Evolutionary conservation across 495 filamentous ascomycete genomes (phyloP), one percentile per base, ranked within the genome.

Genomic region (Venustampulla echinocandica): DNA sequence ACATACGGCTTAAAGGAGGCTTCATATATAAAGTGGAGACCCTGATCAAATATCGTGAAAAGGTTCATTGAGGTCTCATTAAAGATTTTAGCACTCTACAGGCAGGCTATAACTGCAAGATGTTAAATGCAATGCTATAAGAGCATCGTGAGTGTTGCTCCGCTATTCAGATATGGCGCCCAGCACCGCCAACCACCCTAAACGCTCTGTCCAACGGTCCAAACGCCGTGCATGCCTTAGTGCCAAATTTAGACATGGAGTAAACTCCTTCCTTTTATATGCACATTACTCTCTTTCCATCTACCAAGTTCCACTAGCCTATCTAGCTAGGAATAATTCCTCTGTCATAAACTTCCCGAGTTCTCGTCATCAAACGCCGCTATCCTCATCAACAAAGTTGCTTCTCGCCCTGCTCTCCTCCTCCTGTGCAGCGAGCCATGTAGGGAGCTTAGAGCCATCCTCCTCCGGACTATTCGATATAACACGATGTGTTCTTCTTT

Each of bases 401-500:
- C 50, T 63, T 28, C 58, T 61, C 3, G 57, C 52, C 25, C 61
- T 49, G 7, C 53, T 57, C 33, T 64, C 61, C 46, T 64, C 60
- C 28, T 65, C 63, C 41, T 61, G 58, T 25, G 62, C 63, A 21
- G 52, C 45, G 5, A 60, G 27, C 62, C 62, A 61, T 28, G 51
- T 53, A 1, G 62, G 54, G 1, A 52, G 32, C 10, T 55, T 28
- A 20, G 27, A 43, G 1, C 54, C 54, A 43, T 62, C 55, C 15
- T 60, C 55, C 40, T 56, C 59, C n/a, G 55, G 55, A 42, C 55
- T 58, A 4, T 28, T 47, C 15, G 55, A 55, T 11, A 58, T 22
- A 1, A 50, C 48, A 24, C 55, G 47, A 44, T 46, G 35, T n/a
- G 36, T 23, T 21, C 52, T 35, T 36, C 55, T 54, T 37, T 44